Percentiles rank a stretch among this genome's conserved stretches.
These are phyloP conservation scores for Nannochloropsis gaditana DNA, from an alignment of 108 stramenopile genomes.

Conservation along the genomic window DNA sequence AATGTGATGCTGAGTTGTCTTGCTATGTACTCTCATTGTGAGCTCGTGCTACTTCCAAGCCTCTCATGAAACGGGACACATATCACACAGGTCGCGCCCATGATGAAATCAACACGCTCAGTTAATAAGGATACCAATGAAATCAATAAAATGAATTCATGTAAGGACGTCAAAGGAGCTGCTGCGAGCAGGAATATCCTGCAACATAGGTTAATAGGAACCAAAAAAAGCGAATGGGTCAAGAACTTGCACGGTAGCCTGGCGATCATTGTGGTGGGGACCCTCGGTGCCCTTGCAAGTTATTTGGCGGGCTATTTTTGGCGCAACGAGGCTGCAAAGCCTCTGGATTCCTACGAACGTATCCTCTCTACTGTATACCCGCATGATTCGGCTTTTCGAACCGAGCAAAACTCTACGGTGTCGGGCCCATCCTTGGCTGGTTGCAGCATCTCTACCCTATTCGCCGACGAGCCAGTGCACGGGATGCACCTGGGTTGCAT, in stretches of 20 bases:
- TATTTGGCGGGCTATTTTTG: neutral
- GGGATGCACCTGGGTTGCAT: conserved; percentile 1
- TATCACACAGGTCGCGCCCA: too few relatives aligned
- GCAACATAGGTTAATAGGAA: too few relatives aligned
- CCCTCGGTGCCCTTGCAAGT: neutral
- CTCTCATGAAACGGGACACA: too few relatives aligned
- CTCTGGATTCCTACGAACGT: neutral
- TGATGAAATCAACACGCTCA: too few relatives aligned
- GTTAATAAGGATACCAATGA: too few relatives aligned
- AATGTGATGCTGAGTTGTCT: too few relatives aligned
- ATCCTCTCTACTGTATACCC: neutral
- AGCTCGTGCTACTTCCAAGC: too few relatives aligned
- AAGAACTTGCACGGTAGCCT: neutral
- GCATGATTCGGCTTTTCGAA: neutral
- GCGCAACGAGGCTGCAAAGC: neutral
- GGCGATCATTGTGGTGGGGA: neutral
- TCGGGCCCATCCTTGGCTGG: neutral
- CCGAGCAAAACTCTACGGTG: neutral
- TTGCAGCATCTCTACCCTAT: neutral
- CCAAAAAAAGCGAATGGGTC: too few relatives aligned
- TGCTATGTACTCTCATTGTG: too few relatives aligned
- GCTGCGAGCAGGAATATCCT: too few relatives aligned
- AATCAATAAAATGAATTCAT: too few relatives aligned
- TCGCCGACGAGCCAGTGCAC: conserved; percentile 10
- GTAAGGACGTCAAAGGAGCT: too few relatives aligned